These are phyloP conservation scores for Hirsutella rhossiliensis DNA, from an alignment of 2,329 filamentous ascomycete species.

Conservation along the genomic window DNA sequence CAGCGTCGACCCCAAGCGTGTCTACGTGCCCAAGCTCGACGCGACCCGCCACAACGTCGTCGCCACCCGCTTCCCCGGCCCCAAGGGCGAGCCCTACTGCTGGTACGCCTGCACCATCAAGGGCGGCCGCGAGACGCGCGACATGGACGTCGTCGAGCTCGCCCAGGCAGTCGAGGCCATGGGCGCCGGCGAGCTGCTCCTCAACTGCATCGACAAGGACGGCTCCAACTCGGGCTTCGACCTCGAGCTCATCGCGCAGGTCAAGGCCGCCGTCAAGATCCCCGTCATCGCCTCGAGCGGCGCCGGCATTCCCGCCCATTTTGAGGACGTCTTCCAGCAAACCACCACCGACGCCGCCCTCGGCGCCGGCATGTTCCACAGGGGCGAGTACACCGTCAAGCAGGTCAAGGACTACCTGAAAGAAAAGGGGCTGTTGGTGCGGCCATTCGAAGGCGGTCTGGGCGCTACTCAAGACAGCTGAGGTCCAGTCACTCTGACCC, in stretches of 20 bases:
- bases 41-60: slow-evolving; percentile 65
- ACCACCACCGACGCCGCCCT: slow-evolving; percentile 86
- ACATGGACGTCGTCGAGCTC: slow-evolving; percentile 85
- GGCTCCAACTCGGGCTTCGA: slow-evolving; percentile 93
- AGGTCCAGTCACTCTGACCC: neutral
- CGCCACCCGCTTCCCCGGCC: slow-evolving; percentile 56
- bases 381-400: slow-evolving; percentile 86
- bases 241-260: slow-evolving; percentile 76
- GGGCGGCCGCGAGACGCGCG: slow-evolving; percentile 85
- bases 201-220: slow-evolving; percentile 97
- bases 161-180: slow-evolving; percentile 85
- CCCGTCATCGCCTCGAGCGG: slow-evolving; percentile 93
- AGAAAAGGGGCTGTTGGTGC: slow-evolving; percentile 61
- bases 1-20: slow-evolving; percentile 82
- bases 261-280: slow-evolving; percentile 78
- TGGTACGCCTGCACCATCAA: slow-evolving; percentile 99
- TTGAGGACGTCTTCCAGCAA: slow-evolving; percentile 76
- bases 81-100: slow-evolving; percentile 67
- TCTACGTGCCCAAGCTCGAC: slow-evolving; percentile 65
- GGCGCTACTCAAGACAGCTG: neutral
- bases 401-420: slow-evolving; percentile 81
- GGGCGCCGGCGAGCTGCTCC: slow-evolving; percentile 85
- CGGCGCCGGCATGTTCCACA: slow-evolving; percentile 95
- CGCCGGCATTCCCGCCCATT: slow-evolving; percentile 78
- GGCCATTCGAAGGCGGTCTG: slow-evolving; percentile 57